Percentiles rank a stretch among this genome's conserved stretches.
These are phyloP conservation scores for Phytopythium montanum DNA, from an alignment of 352 stramenopile species.

Conservation along the genomic window DNA sequence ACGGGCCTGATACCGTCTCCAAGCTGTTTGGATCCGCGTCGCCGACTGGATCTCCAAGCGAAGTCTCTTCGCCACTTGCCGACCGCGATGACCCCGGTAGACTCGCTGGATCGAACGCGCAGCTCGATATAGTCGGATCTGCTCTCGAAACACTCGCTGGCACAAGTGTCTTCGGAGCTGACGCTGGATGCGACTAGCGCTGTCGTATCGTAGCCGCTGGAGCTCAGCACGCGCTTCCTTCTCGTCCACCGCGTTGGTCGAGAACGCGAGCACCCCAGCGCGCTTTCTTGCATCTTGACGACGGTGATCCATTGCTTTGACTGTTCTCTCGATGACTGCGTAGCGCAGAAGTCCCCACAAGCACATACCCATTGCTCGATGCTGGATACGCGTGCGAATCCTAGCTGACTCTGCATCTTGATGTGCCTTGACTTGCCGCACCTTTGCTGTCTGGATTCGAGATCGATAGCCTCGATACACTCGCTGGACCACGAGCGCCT, in stretches of 20 bases:
- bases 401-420: conserved; percentile 24
- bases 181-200: conserved; percentile 61
- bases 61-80: conserved; percentile 27
- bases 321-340: conserved; percentile 14
- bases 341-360: conserved; percentile 28
- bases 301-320: conserved; percentile 31
- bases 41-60: conserved; percentile 42
- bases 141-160: conserved; percentile 38
- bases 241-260: conserved; percentile 14
- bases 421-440: conserved; percentile 18
- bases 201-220: conserved; percentile 27
- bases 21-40: conserved; percentile 50
- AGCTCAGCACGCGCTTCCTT: conserved; percentile 38
- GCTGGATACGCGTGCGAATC: conserved; percentile 34
- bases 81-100: conserved; percentile 41
- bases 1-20: conserved; percentile 40
- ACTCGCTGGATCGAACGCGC: conserved; percentile 56
- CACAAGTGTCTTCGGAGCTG: conserved; percentile 57
- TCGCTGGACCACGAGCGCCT: conserved; percentile 45
- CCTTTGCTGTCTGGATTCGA: conserved; percentile 14
- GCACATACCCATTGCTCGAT: conserved; percentile 18
- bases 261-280: conserved; percentile 17
- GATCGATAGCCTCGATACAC: conserved; percentile 42
- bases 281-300: conserved; percentile 12
- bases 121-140: conserved; percentile 32